A percentile compares a stretch with the other conserved stretches of the same genome.
phyloP scores from a whole-genome alignment of 345 rosid genomes.

The Eutrema yunnanense region DNA sequence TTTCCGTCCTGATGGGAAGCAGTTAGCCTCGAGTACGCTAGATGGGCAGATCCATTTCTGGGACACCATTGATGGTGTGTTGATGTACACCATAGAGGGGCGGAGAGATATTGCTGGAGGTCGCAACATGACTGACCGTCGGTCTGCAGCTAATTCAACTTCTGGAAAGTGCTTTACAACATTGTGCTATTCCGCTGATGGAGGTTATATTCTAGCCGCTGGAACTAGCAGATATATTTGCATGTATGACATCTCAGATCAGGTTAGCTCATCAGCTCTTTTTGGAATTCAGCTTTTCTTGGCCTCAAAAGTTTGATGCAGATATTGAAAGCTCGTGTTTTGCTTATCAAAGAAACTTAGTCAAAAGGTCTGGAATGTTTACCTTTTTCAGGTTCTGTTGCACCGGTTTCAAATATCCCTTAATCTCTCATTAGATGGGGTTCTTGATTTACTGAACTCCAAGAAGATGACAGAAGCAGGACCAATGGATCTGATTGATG shows the following conservation, averaged over 20 bases:
- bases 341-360: conserved; percentile 1
- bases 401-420: conserved; percentile 80
- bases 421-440: conserved; percentile 87
- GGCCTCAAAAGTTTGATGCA: not conserved
- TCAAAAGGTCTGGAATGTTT: not conserved
- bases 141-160: conserved; percentile 92
- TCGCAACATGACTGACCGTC: conserved; percentile 80
- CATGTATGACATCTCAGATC: conserved; percentile 94
- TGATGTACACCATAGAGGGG: conserved; percentile 95
- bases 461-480: conserved; percentile 97
- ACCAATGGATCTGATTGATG: conserved; percentile 87
- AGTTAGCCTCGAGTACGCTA: conserved; percentile 81
- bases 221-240: conserved; percentile 96
- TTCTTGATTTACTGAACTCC: conserved; percentile 88
- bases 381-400: conserved; percentile 55
- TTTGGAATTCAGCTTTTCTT: not conserved
- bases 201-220: conserved; percentile 87
- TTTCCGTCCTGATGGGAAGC: conserved; percentile 95
- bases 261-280: conserved; percentile 45
- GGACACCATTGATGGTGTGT: conserved; percentile 81
- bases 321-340: conserved; percentile 1
- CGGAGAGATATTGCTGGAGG: conserved; percentile 98
- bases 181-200: conserved; percentile 92
- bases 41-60: conserved; percentile 97
- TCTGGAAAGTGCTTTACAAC: conserved; percentile 92